These are phyloP conservation scores for Penicillium sp. DNA, from an alignment of 2,329 filamentous ascomycete species.

Conservation along the genomic window DNA sequence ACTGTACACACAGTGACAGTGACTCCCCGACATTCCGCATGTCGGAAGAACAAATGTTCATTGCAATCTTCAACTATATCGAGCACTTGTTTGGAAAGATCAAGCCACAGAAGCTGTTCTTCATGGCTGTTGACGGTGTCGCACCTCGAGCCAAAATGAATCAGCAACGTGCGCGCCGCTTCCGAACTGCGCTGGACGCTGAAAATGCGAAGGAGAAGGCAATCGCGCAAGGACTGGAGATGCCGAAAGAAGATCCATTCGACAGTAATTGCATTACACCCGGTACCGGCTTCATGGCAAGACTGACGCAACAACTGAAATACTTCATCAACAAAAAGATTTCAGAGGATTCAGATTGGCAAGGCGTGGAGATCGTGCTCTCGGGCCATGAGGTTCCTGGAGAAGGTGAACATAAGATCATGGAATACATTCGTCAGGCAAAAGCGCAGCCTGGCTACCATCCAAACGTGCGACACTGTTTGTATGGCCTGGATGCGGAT, in stretches of 20 bases:
- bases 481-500: slow-evolving; percentile 96
- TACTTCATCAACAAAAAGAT: slow-evolving; percentile 99
- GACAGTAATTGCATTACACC: slow-evolving; percentile 99
- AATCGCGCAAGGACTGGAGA: slow-evolving; percentile 80
- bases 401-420: slow-evolving; percentile 99
- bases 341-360: slow-evolving; percentile 95
- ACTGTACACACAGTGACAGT: slow-evolving; percentile 96
- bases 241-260: slow-evolving; percentile 93
- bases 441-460: slow-evolving; percentile 94
- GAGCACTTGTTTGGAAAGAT: slow-evolving; percentile 98
- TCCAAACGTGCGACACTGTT: slow-evolving; percentile 89
- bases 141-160: slow-evolving; percentile 99
- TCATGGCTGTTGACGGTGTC: slow-evolving; percentile 99
- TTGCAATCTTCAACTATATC: slow-evolving; percentile 99
- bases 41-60: slow-evolving; percentile 99
- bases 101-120: slow-evolving; percentile 96
- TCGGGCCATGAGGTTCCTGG: slow-evolving; percentile 97
- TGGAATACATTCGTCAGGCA: slow-evolving; percentile 98
- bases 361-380: slow-evolving; percentile 91
- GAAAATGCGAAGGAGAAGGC: slow-evolving; percentile 92
- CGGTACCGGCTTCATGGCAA: slow-evolving; percentile 95
- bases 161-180: slow-evolving; percentile 92
- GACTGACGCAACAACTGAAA: slow-evolving; percentile 87
- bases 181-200: slow-evolving; percentile 88
- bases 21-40: slow-evolving; percentile 90